Base-by-base conservation (phyloP, 805 yeast species). In the Starmerella ratchasimensis region DNA sequence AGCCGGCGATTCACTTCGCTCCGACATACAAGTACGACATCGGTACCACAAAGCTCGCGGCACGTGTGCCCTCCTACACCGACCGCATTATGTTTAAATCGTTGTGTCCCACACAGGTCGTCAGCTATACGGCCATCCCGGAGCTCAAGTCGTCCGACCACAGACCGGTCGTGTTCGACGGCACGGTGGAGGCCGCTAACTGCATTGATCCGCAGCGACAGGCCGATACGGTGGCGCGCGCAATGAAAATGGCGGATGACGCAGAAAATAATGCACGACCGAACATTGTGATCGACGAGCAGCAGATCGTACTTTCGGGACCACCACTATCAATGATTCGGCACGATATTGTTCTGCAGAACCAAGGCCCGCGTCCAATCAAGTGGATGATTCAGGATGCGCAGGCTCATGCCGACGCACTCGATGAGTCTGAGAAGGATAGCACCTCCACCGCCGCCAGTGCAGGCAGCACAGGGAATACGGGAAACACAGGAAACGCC, bases 61-160 rank as follows among this genome's bases (percentile, higher is more conserved):
- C 49, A 15, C 57, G 79, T 33, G 53, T 58, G 5, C 79, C 80
- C 0, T 69, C 77, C 1, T 74, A 73, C 50, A 72, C 79, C 0
- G 80, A 74, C 43, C 60, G 80, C 23, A 63, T 74, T 3, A 49
- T 73, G 16, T 65, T 57, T 50, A 54, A 65, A 1, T 55, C 56
- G 3, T n/a, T 14, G 5, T 34, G 39, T 25, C 26, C 33, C 5
- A 41, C 48, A 5, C 52, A 48, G 7, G 39, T 45, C 4, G 14
- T 22, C 6, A 18, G 25, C 22, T 62, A 60, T 36, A 42, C 31
- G 9, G 31, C 53, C 8, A 33, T 46, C 20, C 42, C 44, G 15
- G 52, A 52, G 18, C 59, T 58, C 38, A 46, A 20, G 19, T 15
- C 61, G 0, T 71, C 76, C 0, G 80, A 74, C 46, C 80, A 74